Evolutionary conservation across 1,139 yeast species (phyloP).

Genomic region (Taiozyma onychis): DNA sequence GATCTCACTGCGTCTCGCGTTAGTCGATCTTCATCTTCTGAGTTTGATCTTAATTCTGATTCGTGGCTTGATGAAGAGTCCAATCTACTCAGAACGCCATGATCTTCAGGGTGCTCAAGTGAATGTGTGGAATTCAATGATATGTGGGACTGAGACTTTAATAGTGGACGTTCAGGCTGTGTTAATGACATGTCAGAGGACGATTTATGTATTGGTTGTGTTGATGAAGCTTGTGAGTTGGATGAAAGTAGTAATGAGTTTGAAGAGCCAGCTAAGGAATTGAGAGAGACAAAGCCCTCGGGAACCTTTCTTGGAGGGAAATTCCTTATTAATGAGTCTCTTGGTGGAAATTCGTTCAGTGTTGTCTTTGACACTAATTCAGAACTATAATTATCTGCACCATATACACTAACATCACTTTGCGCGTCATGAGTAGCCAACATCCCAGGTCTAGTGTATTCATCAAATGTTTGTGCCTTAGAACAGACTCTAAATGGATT

Average conservation of each 20-base stretch:
- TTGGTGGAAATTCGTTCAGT: background rate
- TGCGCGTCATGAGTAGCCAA: background rate
- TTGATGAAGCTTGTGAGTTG: background rate
- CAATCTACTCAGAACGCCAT: background rate
- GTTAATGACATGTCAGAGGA: background rate
- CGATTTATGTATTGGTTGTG: background rate
- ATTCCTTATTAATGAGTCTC: background rate
- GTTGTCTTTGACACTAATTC: background rate
- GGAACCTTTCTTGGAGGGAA: background rate
- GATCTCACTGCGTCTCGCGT: constrained; percentile 10
- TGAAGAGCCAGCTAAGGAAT: background rate
- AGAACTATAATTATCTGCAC: background rate
- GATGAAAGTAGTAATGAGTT: background rate
- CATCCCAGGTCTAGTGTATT: background rate
- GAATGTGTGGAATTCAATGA: background rate
- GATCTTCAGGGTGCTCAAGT: background rate
- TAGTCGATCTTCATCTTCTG: background rate
- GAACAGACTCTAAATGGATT: background rate
- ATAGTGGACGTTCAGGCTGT: background rate
- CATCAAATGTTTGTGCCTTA: background rate
- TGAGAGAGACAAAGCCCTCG: background rate
- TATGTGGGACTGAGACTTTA: background rate
- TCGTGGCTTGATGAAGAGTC: background rate
- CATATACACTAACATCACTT: background rate
- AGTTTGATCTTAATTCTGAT: background rate